phyloP scores from a whole-genome alignment of 148 eudicot species.

The Vaccinium darrowii region DNA sequence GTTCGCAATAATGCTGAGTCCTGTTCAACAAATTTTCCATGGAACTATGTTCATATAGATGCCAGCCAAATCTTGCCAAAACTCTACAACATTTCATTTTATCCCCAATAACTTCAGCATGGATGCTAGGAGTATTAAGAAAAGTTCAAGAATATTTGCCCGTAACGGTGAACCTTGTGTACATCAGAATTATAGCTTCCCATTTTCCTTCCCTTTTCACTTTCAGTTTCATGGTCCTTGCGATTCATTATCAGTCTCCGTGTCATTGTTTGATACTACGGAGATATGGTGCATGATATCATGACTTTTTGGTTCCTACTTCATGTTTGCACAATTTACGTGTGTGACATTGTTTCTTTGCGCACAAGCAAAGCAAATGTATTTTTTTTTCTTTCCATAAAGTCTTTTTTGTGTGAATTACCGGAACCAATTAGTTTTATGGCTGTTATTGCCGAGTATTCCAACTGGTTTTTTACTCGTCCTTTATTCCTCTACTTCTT shows the following conservation, averaged over 20 bases:
- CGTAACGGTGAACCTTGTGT: background rate
- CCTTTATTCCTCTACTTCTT: slow-evolving; percentile 12
- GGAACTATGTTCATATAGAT: too few species aligned
- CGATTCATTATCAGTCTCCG: background rate
- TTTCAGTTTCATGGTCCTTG: background rate
- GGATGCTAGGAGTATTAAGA: background rate
- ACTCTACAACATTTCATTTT: background rate
- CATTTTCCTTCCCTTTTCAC: background rate
- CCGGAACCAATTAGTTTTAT: background rate
- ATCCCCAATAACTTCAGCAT: background rate
- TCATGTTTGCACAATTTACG: background rate
- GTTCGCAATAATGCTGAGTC: background rate
- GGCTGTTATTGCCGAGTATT: background rate
- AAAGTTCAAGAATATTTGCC: background rate
- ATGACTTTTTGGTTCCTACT: background rate
- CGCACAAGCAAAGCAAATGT: background rate
- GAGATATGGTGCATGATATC: background rate
- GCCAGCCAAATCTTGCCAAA: too few species aligned
- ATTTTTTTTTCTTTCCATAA: background rate
- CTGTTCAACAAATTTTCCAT: too few species aligned
- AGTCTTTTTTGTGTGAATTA: background rate
- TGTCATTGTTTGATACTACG: background rate
- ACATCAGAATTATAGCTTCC: background rate
- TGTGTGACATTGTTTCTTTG: background rate
- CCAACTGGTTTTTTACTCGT: background rate